Percentiles rank a stretch among this genome's conserved stretches.
These are phyloP conservation scores for Calonectria hongkongensis DNA, from an alignment of 2,329 filamentous ascomycete genomes.

Conservation along the genomic window DNA sequence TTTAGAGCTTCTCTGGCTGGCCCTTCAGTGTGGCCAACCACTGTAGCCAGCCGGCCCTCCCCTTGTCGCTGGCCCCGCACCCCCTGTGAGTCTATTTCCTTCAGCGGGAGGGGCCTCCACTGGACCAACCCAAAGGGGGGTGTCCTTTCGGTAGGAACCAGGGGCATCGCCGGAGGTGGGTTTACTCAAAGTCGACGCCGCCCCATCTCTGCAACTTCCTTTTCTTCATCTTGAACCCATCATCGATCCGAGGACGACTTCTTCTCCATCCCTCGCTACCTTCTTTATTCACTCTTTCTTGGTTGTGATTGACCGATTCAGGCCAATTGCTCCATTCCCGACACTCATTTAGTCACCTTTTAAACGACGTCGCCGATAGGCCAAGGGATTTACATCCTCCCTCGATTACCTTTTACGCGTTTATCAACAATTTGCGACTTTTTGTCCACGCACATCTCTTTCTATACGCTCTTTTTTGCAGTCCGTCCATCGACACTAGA, in stretches of 20 bases:
- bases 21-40: conserved; percentile 9
- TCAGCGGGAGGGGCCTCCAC: conserved; percentile 32
- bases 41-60: conserved; percentile 7
- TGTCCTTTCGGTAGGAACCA: conserved; percentile 34
- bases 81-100: conserved; percentile 31
- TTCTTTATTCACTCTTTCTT: conserved; percentile 50
- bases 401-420: conserved; percentile 5
- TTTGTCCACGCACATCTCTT: conserved; percentile 41
- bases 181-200: conserved; percentile 37
- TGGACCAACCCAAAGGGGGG: conserved; percentile 25
- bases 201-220: conserved; percentile 43
- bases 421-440: conserved; percentile 39
- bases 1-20: conserved; percentile 19
- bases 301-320: conserved; percentile 51
- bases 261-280: conserved; percentile 50
- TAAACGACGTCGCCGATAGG: conserved; percentile 30
- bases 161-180: conserved; percentile 25
- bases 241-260: conserved; percentile 35
- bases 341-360: conserved; percentile 54
- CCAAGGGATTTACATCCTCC: conserved; percentile 12
- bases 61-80: conserved; percentile 7
- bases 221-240: conserved; percentile 39
- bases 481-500: conserved; percentile 44
- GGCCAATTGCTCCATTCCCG: conserved; percentile 53
- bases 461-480: conserved; percentile 41